Evolutionary conservation across 164 flowering plant genomes (phyloP), one percentile per base, ranked within the genome.

Genomic region (Saururus chinensis): DNA sequence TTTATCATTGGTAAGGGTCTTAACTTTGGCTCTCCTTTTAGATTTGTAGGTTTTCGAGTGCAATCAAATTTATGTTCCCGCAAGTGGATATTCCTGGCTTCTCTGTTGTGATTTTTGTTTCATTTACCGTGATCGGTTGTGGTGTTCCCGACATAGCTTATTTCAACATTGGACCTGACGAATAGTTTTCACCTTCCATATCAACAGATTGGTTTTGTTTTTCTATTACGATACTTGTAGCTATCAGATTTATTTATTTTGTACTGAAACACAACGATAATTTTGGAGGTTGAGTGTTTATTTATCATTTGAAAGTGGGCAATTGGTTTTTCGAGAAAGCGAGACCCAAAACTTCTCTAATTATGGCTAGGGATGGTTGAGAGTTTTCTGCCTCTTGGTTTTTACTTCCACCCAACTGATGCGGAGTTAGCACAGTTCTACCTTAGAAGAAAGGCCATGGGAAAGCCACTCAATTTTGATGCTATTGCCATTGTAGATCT

Each of bases 361-460:
- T 51, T 19, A 26, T 3, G 21, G 16, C 40, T 37, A 22, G 5
- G 51, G 12, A 82, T 81, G 88, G 82, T 66, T 41, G 74, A 60
- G 55, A 58, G 21, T 37, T 58, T 63, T 1, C 77, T 81, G 35
- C 82, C 79, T 40, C 98, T 96, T 0, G 98, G 98, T 1, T 84
- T 88, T 70, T 87, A 97, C 22, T 93, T 93, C 69, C 90, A 85
- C 67, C 97, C 98, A 0, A 86, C 92, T 19, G 89, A 88, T 74
- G 86, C 71, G 30, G 98, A 89, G 71, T 66, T 93, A 59, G 69
- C 89, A 16, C 57, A 62, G 82, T 89, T 66, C 74, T 86, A 86
- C 60, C 74, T 92, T 48, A 80, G 76, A 75, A 85, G 80, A 71
- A 89, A 89, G 65, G 76, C 87, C 4, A 16, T 71, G 68, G 85